Base-by-base conservation (phyloP, 202 grass and related monocot species). In the Setaria viridis region DNA sequence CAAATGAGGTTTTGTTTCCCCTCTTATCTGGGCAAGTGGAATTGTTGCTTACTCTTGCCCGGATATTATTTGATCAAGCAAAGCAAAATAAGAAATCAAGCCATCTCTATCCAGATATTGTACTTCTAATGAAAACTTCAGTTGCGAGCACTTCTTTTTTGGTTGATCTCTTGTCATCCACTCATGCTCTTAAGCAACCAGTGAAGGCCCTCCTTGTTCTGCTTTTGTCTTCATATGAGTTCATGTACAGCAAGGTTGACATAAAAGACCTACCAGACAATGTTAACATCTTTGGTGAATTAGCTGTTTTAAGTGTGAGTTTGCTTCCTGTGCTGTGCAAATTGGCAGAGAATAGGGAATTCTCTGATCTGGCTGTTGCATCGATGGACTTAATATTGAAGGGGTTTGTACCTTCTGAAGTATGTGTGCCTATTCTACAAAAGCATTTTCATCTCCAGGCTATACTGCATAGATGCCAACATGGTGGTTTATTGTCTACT, bases 271-370 rank as follows among this genome's bases (percentile, higher is more conserved):
- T 74, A 83, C 67, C 80, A 54, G 88, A 84, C 74, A 80, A 86
- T 71, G 72, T 75, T 83, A 87, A 93, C 85, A 34, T 83, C 21
- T 87, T 88, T 89, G 87, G 77, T 58, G 93, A 98, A 75, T 78
- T 72, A 72, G 70, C 89, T 58, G 72, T 90, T 72, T 50, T 85
- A 75, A 87, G 91, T 87, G 65, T 67, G 56, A 83, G 71, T 20
- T 86, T 98, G 64, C 87, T 98, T 76, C 89, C 93, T 89, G 76
- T 93, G 78, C 80, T 98, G 41, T 95, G 95, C 84, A 98, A 95
- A 84, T 92, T 86, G 85, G 85, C 88, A 25, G 88, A 95, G 43
- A 92, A 91, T 84, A 69, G 69, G 45, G 95, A 95, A 82, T 93
- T 83, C 34, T 85, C 72, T 74, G 84, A 89, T 67, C 84, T 92